Evolutionary conservation across 345 rosid genomes (phyloP).

Genomic region (Gossypium raimondii): DNA sequence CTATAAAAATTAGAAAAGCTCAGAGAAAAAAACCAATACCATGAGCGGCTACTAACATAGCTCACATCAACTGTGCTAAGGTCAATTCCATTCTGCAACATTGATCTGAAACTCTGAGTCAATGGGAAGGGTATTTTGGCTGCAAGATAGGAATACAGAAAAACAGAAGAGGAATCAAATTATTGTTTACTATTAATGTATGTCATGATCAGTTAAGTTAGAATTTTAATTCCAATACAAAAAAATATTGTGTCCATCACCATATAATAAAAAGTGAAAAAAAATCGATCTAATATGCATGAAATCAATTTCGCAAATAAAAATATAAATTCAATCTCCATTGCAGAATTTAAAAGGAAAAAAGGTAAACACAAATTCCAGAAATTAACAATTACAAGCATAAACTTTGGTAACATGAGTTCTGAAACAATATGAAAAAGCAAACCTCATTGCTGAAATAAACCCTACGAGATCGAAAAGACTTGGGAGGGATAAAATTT

Average conservation of each 20-base stretch:
- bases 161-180: conserved; percentile 11
- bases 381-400: neutral
- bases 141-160: conserved; percentile 23
- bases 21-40: too few relatives aligned
- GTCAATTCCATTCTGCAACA: conserved; percentile 99
- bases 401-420: neutral
- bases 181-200: neutral
- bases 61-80: conserved; percentile 98
- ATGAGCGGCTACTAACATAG: conserved; percentile 97
- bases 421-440: neutral
- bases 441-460: conserved; percentile 90
- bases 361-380: neutral
- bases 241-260: neutral
- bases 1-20: too few relatives aligned
- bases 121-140: conserved; percentile 98
- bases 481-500: conserved; percentile 71
- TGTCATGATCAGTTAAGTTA: conserved; percentile 1
- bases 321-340: neutral
- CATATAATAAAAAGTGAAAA: neutral
- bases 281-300: neutral
- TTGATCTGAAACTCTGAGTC: conserved; percentile 94
- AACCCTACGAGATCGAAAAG: conserved; percentile 80
- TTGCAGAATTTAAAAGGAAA: neutral
- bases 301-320: neutral
- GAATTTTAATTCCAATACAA: neutral